These are phyloP conservation scores for Ascochyta viciae-villosae DNA, from an alignment of 2,329 filamentous ascomycete species.

Conservation along the genomic window DNA sequence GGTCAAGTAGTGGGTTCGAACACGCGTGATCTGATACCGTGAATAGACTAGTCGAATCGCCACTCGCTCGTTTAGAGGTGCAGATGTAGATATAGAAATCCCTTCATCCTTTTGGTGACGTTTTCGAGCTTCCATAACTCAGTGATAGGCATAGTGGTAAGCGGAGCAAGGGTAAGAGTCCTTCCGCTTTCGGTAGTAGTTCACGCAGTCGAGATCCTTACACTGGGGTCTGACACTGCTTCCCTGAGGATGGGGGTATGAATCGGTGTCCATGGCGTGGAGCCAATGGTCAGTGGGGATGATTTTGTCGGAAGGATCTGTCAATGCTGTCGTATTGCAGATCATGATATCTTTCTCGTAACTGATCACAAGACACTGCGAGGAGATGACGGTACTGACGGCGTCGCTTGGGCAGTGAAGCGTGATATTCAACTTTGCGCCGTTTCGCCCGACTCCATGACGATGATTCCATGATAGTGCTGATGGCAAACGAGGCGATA, in stretches of 20 bases:
- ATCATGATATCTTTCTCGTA: slow-evolving; percentile 25
- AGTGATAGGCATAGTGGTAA: neutral
- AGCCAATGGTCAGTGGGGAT: slow-evolving; percentile 25
- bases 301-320: slow-evolving; percentile 17
- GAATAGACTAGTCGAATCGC: neutral
- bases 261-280: slow-evolving; percentile 26
- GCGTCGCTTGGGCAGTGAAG: slow-evolving; percentile 16
- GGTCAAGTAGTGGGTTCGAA: neutral
- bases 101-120: too few species aligned
- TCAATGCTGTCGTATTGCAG: slow-evolving; percentile 17
- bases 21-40: neutral
- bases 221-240: slow-evolving; percentile 24
- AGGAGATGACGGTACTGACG: slow-evolving; percentile 6
- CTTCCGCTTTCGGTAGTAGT: slow-evolving; percentile 22
- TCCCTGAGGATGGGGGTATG: slow-evolving; percentile 24
- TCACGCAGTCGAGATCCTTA: slow-evolving; percentile 18
- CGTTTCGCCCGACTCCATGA: slow-evolving; percentile 14
- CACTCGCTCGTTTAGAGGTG: too few species aligned
- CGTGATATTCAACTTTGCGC: slow-evolving; percentile 17
- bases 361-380: slow-evolving; percentile 23
- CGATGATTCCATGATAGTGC: slow-evolving; percentile 2
- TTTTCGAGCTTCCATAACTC: too few species aligned
- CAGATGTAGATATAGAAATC: too few species aligned
- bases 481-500: slow-evolving; percentile 5
- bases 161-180: slow-evolving; percentile 9